Evolutionary conservation across 768 basidiomycete genomes (phyloP).

Genomic region (Panaeolus cyanescens): DNA sequence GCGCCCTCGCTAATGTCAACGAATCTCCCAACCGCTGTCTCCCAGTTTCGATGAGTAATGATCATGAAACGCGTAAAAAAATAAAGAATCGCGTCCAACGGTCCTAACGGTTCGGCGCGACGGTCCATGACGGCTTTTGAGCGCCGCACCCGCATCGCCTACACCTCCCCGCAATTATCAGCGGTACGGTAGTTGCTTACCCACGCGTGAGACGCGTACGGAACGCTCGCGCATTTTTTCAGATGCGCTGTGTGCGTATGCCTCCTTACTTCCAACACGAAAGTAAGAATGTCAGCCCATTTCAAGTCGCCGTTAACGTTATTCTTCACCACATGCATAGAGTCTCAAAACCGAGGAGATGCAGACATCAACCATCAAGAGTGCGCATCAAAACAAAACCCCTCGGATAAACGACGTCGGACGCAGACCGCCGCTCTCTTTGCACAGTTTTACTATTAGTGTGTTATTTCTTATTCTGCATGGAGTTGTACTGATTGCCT

Average conservation of each 20-base stretch:
- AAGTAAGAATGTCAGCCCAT: background rate
- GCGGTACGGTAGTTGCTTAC: background rate
- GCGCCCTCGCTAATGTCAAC: no score
- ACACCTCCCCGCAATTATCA: no score
- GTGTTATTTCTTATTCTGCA: background rate
- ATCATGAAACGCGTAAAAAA: background rate
- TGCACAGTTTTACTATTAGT: no score
- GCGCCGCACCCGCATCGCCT: background rate
- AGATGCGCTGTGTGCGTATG: no score
- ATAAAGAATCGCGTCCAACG: background rate
- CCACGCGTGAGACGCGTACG: background rate
- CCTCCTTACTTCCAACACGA: background rate
- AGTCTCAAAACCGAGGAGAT: slow-evolving; percentile 1
- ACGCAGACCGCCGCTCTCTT: background rate
- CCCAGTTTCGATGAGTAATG: no score
- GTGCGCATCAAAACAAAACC: background rate
- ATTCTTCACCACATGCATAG: background rate
- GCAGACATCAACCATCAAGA: background rate
- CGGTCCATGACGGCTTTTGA: background rate
- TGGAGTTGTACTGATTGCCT: background rate
- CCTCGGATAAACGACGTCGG: slow-evolving; percentile 2
- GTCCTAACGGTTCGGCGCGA: background rate
- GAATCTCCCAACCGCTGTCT: no score
- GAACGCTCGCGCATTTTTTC: no score
- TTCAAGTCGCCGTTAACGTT: background rate